Evolutionary conservation across 1,139 yeast species (phyloP).

Genomic region (Zygosaccharomyces pseudobailii): DNA sequence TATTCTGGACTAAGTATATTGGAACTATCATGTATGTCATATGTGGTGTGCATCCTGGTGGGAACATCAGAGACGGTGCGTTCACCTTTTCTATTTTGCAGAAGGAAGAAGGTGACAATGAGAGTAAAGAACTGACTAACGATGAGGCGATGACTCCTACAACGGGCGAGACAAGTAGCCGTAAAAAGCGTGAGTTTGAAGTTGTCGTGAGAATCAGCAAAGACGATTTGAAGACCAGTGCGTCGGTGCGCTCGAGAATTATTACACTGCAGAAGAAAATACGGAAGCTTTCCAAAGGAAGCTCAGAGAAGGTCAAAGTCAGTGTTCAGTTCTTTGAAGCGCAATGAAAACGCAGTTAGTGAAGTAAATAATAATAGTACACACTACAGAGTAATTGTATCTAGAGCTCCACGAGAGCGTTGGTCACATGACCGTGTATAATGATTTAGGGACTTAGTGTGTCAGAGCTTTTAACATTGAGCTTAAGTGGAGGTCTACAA

Average conservation of each 20-base stretch:
- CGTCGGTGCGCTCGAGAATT: slow-evolving; percentile 51
- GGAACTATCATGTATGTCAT: slow-evolving; percentile 67
- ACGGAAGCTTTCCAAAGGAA: slow-evolving; percentile 45
- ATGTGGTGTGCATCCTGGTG: slow-evolving; percentile 73
- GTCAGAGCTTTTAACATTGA: background rate
- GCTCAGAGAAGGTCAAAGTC: slow-evolving; percentile 39
- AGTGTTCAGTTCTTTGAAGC: slow-evolving; percentile 37
- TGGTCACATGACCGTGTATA: slow-evolving; percentile 4
- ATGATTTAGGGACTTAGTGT: background rate
- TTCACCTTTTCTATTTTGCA: slow-evolving; percentile 38
- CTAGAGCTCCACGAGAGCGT: background rate
- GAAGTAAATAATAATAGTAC: too few relatives aligned
- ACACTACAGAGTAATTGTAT: background rate
- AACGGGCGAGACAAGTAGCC: slow-evolving; percentile 5
- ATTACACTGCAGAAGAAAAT: slow-evolving; percentile 48
- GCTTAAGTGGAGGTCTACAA: background rate
- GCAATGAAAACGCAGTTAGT: background rate
- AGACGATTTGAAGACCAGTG: slow-evolving; percentile 50
- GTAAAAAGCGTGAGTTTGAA: slow-evolving; percentile 36
- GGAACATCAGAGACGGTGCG: slow-evolving; percentile 56
- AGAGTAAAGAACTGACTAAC: slow-evolving; percentile 23
- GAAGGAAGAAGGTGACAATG: slow-evolving; percentile 27
- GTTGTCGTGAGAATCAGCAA: slow-evolving; percentile 46
- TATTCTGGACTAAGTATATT: slow-evolving; percentile 63
- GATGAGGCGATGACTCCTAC: slow-evolving; percentile 22